phyloP scores from a whole-genome alignment of 2,329 filamentous ascomycete species.

The Diaporthe australafricana region DNA sequence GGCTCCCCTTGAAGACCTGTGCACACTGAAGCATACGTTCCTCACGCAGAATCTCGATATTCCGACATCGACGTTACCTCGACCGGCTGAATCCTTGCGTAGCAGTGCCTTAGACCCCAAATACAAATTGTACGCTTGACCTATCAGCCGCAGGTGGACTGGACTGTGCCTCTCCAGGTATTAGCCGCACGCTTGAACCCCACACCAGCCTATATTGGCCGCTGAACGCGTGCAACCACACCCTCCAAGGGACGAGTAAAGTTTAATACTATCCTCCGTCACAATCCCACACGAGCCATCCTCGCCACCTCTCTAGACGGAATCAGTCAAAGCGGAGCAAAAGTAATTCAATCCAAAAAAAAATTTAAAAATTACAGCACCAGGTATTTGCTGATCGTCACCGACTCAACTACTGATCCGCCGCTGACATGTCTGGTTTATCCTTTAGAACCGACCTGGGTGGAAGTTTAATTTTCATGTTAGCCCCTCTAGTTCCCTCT shows the following conservation, averaged over 20 bases:
- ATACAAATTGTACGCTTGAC: too few species aligned
- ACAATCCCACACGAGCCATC: too few species aligned
- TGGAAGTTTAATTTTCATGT: too few species aligned
- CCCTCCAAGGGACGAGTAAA: not conserved
- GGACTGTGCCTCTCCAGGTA: not conserved
- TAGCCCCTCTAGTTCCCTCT: too few species aligned
- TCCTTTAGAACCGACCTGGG: too few species aligned
- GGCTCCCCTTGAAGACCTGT: not conserved
- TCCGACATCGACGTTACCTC: not conserved
- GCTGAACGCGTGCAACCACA: not conserved
- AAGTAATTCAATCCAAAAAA: too few species aligned
- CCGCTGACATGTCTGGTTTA: too few species aligned
- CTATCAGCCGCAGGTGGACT: not conserved
- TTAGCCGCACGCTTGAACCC: not conserved
- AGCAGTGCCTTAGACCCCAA: not conserved
- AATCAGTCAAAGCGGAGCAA: too few species aligned
- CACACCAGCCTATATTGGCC: not conserved
- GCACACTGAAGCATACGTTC: not conserved
- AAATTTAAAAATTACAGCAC: too few species aligned
- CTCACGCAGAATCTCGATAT: not conserved
- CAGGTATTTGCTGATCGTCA: too few species aligned
- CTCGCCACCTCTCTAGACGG: too few species aligned
- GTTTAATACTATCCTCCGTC: not conserved
- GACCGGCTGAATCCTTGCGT: conserved; percentile 9
- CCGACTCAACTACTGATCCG: too few species aligned